These are phyloP conservation scores for Symbiodinium pilosum DNA, from an alignment of 73 alveolate species.

Conservation along the genomic window DNA sequence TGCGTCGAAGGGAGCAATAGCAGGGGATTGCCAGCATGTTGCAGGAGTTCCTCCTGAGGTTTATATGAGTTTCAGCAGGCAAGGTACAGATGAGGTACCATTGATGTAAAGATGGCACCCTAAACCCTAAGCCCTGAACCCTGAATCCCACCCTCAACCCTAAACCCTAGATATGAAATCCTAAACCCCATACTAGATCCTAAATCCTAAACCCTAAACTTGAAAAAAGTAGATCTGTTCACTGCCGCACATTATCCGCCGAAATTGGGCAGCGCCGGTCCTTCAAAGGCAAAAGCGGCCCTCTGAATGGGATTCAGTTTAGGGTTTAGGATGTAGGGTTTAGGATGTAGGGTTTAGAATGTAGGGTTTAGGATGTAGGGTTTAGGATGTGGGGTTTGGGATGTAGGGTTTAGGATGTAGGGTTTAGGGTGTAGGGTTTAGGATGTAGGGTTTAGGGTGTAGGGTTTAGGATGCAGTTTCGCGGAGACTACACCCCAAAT, in stretches of 20 bases:
- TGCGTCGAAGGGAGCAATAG: too few species aligned
- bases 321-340: neutral
- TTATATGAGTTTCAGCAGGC: too few species aligned
- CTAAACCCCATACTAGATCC: neutral
- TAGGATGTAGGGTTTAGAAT: neutral
- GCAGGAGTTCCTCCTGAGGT: too few species aligned
- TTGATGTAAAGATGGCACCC: too few species aligned
- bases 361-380: neutral
- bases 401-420: neutral
- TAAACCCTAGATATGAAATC: neutral
- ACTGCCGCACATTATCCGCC: slow-evolving; percentile 57
- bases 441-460: neutral
- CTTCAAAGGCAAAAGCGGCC: too few species aligned
- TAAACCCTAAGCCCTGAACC: too few species aligned
- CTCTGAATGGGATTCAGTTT: neutral
- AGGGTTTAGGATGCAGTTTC: neutral
- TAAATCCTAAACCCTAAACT: neutral
- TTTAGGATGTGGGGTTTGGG: neutral
- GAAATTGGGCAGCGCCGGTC: neutral
- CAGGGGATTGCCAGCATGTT: too few species aligned
- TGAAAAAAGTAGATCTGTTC: neutral
- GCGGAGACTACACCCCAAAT: too few species aligned
- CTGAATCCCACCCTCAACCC: neutral
- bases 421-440: neutral
- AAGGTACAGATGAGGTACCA: too few species aligned